Evolutionary conservation across 441 rosid species (phyloP), one percentile per base, ranked within the genome.

Genomic region (Dalechampia spathulata): DNA sequence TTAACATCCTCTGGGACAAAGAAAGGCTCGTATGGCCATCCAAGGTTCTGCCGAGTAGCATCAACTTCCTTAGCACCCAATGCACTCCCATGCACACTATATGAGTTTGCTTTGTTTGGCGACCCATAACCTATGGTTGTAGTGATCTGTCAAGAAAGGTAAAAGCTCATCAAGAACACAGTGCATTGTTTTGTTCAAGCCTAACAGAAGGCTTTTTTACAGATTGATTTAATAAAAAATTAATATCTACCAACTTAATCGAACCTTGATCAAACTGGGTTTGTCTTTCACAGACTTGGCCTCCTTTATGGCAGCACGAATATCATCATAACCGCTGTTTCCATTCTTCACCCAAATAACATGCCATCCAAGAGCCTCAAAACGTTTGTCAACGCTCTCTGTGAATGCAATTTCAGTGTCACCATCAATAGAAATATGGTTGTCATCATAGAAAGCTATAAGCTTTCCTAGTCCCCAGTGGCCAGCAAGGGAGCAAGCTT

Each of bases 71-170:
- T 89, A 71, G 90, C 76, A 68, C 96, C 95, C 55, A 86, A 55
- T 57, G 96, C 95, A 55, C 87, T 80, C 4, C 96, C 96, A 19
- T 89, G 96, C 21, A 86, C 96, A 58, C 91, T 82, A 63, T 86
- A 83, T 19, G 83, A 65, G 75, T 86, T 88, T 54, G 96, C 65
- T 69, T 83, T 89, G 81, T 89, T 89, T 14, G 96, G 96, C 58
- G 96, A 86, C 10, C 96, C 96, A 57, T 19, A 89, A 60, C 95
- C 96, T 57, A 89, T 89, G 69, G 92, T 89, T 27, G 96, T 89
- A 37, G 90, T 85, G 48, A 88, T 71, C 98, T 91, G 80, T 64
- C 54, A 28, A 32, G 56, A 65, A 58, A 52, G 5, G 27, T n/a
- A 62, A 53, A 43, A 36, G 32, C 30, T 16, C 49, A 42, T 52